Evolutionary conservation across 2,329 filamentous ascomycete species (phyloP).

Genomic region (Hawksworthiomyces lignivorus): DNA sequence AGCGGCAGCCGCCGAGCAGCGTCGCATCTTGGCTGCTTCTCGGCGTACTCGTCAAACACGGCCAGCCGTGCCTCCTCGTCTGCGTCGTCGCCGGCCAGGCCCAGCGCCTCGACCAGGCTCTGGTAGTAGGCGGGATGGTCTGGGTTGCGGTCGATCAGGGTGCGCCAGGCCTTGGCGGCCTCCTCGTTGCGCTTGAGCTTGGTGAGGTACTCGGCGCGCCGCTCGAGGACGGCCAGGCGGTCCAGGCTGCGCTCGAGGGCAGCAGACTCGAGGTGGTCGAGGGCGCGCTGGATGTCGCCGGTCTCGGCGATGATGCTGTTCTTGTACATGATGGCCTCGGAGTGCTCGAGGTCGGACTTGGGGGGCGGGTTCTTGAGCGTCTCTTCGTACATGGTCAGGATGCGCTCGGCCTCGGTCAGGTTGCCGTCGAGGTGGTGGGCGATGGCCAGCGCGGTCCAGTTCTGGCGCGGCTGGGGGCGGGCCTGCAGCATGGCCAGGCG

Average conservation of each 20-base stretch:
- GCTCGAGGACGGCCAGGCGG: constrained; percentile 75
- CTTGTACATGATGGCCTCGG: constrained; percentile 90
- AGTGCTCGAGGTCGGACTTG: constrained; percentile 80
- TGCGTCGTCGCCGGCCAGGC: constrained; percentile 44
- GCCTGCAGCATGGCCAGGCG: constrained; percentile 80
- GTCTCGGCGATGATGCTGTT: constrained; percentile 89
- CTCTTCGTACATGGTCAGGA: constrained; percentile 85
- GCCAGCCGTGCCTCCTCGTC: constrained; percentile 56
- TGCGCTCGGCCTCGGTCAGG: constrained; percentile 77
- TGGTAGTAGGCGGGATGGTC: constrained; percentile 85
- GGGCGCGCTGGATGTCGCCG: constrained; percentile 71
- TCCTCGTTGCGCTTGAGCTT: constrained; percentile 71
- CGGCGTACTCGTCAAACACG: constrained; percentile 73
- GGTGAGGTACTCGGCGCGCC: constrained; percentile 75
- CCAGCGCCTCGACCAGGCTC: constrained; percentile 60
- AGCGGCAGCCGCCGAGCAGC: constrained; percentile 79
- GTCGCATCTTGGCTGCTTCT: constrained; percentile 76
- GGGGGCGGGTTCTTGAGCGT: constrained; percentile 76
- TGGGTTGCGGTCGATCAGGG: constrained; percentile 75
- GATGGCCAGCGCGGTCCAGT: constrained; percentile 95
- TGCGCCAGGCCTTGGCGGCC: constrained; percentile 72
- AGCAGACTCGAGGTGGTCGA: constrained; percentile 76
- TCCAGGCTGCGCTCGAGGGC: constrained; percentile 74
- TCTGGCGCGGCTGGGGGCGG: constrained; percentile 73
- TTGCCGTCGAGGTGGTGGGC: constrained; percentile 89